Evolutionary conservation across 1,139 yeast species (phyloP).

Genomic region (Diutina neorugosa): DNA sequence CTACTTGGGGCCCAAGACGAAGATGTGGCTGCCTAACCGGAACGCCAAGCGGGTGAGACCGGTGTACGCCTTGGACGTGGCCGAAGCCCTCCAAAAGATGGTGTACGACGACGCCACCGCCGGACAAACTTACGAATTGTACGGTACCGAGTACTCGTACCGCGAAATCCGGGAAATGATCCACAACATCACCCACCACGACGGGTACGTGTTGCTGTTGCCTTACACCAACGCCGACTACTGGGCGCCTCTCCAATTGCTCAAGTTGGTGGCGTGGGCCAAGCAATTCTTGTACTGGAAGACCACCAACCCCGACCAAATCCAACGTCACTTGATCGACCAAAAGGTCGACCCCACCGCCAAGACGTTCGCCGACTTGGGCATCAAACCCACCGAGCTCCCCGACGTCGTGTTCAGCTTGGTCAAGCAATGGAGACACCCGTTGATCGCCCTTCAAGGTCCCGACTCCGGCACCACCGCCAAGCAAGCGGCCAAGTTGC

Average conservation of each 20-base stretch:
- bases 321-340: slow-evolving; percentile 63
- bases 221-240: slow-evolving; percentile 42
- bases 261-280: slow-evolving; percentile 29
- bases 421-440: slow-evolving; percentile 47
- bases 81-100: slow-evolving; percentile 65
- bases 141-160: slow-evolving; percentile 61
- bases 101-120: slow-evolving; percentile 74
- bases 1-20: slow-evolving; percentile 43
- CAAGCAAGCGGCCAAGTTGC: slow-evolving; percentile 2
- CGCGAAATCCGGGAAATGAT: slow-evolving; percentile 61
- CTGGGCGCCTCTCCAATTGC: slow-evolving; percentile 29
- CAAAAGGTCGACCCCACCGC: slow-evolving; percentile 55
- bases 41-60: slow-evolving; percentile 59
- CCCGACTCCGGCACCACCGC: not conserved
- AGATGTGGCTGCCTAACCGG: slow-evolving; percentile 53
- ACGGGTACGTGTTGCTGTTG: slow-evolving; percentile 43
- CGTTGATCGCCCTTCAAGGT: slow-evolving; percentile 1
- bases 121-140: slow-evolving; percentile 67
- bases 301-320: slow-evolving; percentile 60
- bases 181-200: slow-evolving; percentile 50
- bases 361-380: slow-evolving; percentile 59
- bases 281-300: slow-evolving; percentile 58
- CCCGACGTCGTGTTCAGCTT: slow-evolving; percentile 60
- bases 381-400: slow-evolving; percentile 52
- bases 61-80: slow-evolving; percentile 69